Base-by-base conservation (phyloP, 352 stramenopile genomes). In the Pythium coloratum region DNA sequence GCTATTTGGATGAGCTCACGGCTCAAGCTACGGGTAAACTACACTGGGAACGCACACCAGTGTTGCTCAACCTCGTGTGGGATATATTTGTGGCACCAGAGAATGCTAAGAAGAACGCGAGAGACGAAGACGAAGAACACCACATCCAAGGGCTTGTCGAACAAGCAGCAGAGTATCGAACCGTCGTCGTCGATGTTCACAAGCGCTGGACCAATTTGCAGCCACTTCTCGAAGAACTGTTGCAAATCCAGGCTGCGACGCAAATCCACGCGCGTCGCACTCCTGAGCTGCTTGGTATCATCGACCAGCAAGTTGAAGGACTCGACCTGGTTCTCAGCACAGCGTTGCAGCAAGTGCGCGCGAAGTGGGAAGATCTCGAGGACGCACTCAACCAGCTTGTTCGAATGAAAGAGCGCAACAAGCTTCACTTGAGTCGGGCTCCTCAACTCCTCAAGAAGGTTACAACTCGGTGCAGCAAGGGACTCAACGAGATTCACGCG, bases 181-280 rank as follows among this genome's bases (percentile, higher is more conserved):
- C 70, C 0, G 69, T 72, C 0, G 81, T 91, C 14, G 76, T 90
- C 20, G 60, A 79, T 32, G 81, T 92, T 2, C 76, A 92, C 62
- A 81, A 65, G n/a, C 78, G 84, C 2, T 92, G 82, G 82, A 75
- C 76, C 0, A 92, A 92, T 50, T 20, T 91, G 26, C 82, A 92
- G 62, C 84, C 84, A 0, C 67, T 75, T 32, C 66, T 92, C 4
- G 81, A 91, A 20, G 84, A 92, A 42, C 63, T 92, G 3, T 57
- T 90, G 1, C 67, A 71, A 4, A 81, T 92, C 28, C 84, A 91
- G 55, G 62, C 69, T 0, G 68, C 72, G 3, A 49, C 71, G 0
- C 73, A 82, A 46, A 86, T 92, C 46, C 70, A 92, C 46, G 84
- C 82, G 2, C 55, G 77, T 26, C 80, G 84, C 4, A 91, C 84